Conservation (phyloP, 805 yeast genomes). For the Saturnispora dispora region DNA sequence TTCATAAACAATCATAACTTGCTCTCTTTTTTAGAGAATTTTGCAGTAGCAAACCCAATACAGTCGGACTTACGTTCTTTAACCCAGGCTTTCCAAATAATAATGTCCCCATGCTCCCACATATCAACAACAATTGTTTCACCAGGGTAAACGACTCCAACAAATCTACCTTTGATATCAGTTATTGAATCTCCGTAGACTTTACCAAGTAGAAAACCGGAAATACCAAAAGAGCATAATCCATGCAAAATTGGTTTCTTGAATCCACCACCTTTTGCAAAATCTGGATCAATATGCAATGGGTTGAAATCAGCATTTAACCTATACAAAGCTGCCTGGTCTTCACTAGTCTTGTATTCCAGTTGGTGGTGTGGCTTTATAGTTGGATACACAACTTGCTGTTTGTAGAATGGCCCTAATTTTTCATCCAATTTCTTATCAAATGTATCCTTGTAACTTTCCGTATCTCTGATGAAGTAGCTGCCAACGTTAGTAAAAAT, state of each 20-base stretch:
- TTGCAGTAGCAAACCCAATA: conserved; percentile 72
- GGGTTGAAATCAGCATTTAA: conserved; percentile 93
- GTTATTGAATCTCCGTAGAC: conserved; percentile 63
- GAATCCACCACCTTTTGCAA: conserved; percentile 84
- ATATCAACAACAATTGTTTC: conserved; percentile 73
- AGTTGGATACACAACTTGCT: conserved; percentile 43
- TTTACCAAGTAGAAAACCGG: conserved; percentile 67
- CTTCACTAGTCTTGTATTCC: conserved; percentile 48
- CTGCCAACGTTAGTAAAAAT: conserved; percentile 78
- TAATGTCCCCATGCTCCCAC: conserved; percentile 67
- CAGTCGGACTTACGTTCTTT: conserved; percentile 69
- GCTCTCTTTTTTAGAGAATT: conserved; percentile 20
- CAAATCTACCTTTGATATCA: conserved; percentile 84
- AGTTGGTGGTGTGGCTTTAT: conserved; percentile 58
- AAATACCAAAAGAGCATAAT: conserved; percentile 75
- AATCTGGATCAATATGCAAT: conserved; percentile 84
- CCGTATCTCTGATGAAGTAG: conserved; percentile 70
- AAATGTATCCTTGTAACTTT: conserved; percentile 39
- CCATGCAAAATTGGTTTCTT: conserved; percentile 89
- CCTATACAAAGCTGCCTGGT: conserved; percentile 86
- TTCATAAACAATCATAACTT: conserved; percentile 3
- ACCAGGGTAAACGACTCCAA: conserved; percentile 91
- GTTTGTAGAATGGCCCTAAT: conserved; percentile 44
- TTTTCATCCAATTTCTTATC: conserved; percentile 36
- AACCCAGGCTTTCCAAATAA: conserved; percentile 73